Evolutionary conservation across 2,329 filamentous ascomycete genomes (phyloP).

Genomic region (Arthroderma uncinatum): DNA sequence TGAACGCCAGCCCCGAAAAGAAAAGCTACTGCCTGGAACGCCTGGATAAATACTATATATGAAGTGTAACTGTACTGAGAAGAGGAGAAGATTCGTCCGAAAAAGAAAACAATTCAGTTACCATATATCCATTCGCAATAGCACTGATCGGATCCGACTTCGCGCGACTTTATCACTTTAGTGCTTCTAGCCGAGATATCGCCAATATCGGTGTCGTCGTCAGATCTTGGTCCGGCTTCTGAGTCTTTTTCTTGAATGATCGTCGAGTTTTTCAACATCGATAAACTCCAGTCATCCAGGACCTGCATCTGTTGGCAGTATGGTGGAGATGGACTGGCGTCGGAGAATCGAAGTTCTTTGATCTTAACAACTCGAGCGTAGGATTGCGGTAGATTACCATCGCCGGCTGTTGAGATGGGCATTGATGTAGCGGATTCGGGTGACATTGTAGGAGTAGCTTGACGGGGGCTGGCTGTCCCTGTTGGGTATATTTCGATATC

Average conservation of each 20-base stretch:
- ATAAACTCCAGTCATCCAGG: constrained; percentile 39
- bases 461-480: neutral
- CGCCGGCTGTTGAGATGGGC: constrained; percentile 9
- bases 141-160: constrained; percentile 6
- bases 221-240: neutral
- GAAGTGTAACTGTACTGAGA: neutral
- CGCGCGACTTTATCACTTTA: neutral
- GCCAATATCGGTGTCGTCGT: neutral
- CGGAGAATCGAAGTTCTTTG: constrained; percentile 48
- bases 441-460: neutral
- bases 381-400: constrained; percentile 9
- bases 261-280: constrained; percentile 6
- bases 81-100: neutral
- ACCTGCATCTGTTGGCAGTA: constrained; percentile 58
- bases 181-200: neutral
- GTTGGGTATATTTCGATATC: neutral
- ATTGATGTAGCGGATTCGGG: constrained; percentile 10
- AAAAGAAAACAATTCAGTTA: constrained; percentile 5
- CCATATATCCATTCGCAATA: constrained; percentile 14
- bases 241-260: constrained; percentile 22
- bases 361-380: constrained; percentile 54
- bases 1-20: constrained; percentile 3
- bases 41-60: neutral
- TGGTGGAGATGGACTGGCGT: constrained; percentile 32
- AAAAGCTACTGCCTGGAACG: neutral